Base-by-base conservation (phyloP, 352 stramenopile species). In the Globisporangium megalacanthum region DNA sequence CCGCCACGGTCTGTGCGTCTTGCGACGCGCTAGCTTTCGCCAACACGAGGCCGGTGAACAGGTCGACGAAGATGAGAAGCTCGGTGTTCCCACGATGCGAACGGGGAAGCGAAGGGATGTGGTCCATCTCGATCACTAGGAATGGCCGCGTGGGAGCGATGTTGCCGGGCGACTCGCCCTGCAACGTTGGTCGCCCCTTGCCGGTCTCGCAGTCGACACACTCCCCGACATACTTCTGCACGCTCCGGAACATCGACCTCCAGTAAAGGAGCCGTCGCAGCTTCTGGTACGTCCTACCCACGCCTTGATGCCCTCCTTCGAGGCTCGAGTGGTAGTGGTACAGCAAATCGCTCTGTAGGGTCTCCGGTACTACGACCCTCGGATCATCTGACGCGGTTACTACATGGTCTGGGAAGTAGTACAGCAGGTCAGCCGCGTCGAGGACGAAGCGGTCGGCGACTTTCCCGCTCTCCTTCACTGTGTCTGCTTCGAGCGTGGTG, bases 51-150 rank as follows among this genome's bases (percentile, higher is more conserved):
- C 0, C 59, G 63, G 31, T 76, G 72, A 0, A n/a, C n/a, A n/a
- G n/a, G n/a, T n/a, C n/a, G n/a, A n/a, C n/a, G n/a, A n/a, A n/a
- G n/a, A n/a, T n/a, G n/a, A n/a, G n/a, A n/a, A n/a, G n/a, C n/a
- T n/a, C n/a, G n/a, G n/a, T n/a, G n/a, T n/a, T n/a, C n/a, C 68
- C 68, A 9, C 57, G 59, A 17, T 65, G 51, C 0, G 58, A 70
- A 6, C 36, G 60, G 0, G 68, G 68, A 6, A 75, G 35, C 4
- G 61, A 68, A 6, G 61, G 64, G 0, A 70, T 67, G 15, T 72
- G 64, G 39, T 75, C 64, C 68, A 72, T 70, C 0, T 53, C 64
- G 0, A 75, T 25, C 8, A 74, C 54, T 47, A 69, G 53, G 31
- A 69, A 72, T 4, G 68, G 63, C 1, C 61, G 49, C 0, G 60